These are phyloP conservation scores for Sporisorium sorghi DNA, from an alignment of 1,284 basidiomycete species.

Conservation along the genomic window DNA sequence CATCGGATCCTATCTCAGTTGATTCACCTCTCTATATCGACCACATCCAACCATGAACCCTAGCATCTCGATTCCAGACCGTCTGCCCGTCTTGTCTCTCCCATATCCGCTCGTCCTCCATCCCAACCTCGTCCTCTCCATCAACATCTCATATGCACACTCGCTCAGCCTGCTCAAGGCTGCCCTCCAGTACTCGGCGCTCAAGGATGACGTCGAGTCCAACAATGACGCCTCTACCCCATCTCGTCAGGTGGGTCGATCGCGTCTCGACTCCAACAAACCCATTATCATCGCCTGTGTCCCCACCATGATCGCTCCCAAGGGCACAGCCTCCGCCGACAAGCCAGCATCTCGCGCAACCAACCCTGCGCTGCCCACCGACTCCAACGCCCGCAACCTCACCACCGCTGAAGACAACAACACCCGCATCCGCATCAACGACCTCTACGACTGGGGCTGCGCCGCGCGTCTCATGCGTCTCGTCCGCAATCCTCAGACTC, in stretches of 20 bases:
- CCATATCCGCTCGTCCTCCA: constrained; percentile 67
- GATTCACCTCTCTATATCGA: too few species aligned
- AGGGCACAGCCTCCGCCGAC: constrained; percentile 48
- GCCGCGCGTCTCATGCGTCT: constrained; percentile 65
- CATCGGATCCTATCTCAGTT: too few species aligned
- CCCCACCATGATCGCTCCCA: constrained; percentile 53
- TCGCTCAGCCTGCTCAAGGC: constrained; percentile 67
- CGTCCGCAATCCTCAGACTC: constrained; percentile 60
- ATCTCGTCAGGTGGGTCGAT: constrained; percentile 24
- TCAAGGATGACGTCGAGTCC: constrained; percentile 34
- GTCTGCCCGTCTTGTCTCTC: constrained; percentile 62
- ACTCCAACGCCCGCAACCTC: constrained; percentile 31
- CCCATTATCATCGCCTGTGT: constrained; percentile 65
- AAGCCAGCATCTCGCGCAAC: constrained; percentile 43
- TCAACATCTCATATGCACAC: constrained; percentile 63
- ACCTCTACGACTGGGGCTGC: constrained; percentile 63
- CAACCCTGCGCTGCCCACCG: constrained; percentile 40
- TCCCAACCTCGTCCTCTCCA: constrained; percentile 65
- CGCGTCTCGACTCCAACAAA: constrained; percentile 40
- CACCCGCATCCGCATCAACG: constrained; percentile 51
- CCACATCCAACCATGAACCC: constrained; percentile 40
- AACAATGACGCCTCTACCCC: constrained; percentile 35
- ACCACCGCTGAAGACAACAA: constrained; percentile 43
- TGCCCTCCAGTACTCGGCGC: constrained; percentile 56
- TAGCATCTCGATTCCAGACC: constrained; percentile 55